Evolutionary conservation across 2,329 filamentous ascomycete genomes (phyloP), one percentile per base, ranked within the genome.

Genomic region (Cryphonectria nitschkei): DNA sequence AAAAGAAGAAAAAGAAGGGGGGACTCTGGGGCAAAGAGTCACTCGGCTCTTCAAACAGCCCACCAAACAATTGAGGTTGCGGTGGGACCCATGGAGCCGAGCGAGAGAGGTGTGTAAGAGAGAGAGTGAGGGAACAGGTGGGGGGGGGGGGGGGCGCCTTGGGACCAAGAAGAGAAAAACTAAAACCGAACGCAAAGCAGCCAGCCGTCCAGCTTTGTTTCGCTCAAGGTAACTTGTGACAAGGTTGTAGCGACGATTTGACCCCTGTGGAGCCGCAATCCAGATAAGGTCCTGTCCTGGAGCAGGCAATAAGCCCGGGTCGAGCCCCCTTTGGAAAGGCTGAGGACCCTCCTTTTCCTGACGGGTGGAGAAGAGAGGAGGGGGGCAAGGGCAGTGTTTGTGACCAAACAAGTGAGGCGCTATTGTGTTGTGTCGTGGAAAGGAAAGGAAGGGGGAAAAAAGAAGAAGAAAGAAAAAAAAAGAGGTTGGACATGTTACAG

Each of bases 261-360:
- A 62, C 65, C 60, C 37, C 54, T 72, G 70, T 72, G 70, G 70
- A 72, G 60, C 68, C 68, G 34, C 65, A 39, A 65, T 61, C 65
- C 63, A 67, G 70, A 70, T 72, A 70, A 72, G 70, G 68, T 39
- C 3, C 34, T 34, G 34, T 34, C 6, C 58, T 54, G 66, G 54
- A 68, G 64, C 39, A 41, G 46, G 69, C 43, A 72, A 69, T 69
- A 71, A 71, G 67, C 56, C 70, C 67, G 70, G 68, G 63, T 56
- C 67, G 26, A n/a, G 34, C 32, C 58, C 32, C 58, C 46, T 50
- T n/a, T n/a, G 32, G 58, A 61, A 61, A 39, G 32, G 16, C 61
- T 46, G 32, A 46, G 22, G 61, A 29, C 39, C 37, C 34, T 62
- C 60, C 37, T 22, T 34, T 22, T 34, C 34, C 46, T 50, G 46